Conservation (phyloP, 2,329 filamentous ascomycete genomes). For the Penicillium hesseltinei region DNA sequence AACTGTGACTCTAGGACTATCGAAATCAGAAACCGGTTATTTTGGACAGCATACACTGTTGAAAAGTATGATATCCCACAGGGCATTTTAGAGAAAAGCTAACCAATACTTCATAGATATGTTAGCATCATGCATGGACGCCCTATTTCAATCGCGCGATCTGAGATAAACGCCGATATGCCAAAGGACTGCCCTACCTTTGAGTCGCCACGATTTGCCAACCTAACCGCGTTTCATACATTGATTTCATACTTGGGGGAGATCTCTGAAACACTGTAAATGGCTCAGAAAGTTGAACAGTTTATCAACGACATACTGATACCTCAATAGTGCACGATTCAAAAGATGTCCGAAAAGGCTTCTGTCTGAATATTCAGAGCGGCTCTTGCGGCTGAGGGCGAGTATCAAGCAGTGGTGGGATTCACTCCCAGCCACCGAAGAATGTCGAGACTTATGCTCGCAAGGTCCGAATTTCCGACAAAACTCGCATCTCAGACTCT, state of each 20-base stretch:
- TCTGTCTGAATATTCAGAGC: conserved; percentile 37
- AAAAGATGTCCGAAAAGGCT: conserved; percentile 37
- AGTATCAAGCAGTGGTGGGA: conserved; percentile 42
- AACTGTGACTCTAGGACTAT: conserved; percentile 48
- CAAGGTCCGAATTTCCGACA: conserved; percentile 46
- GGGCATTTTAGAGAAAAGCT: not conserved
- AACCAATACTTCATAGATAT: conserved; percentile 36
- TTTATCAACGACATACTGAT: conserved; percentile 11
- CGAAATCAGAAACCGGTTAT: conserved; percentile 56
- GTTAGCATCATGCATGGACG: conserved; percentile 57
- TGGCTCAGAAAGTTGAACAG: conserved; percentile 11
- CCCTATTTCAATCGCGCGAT: conserved; percentile 52
- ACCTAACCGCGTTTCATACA: conserved; percentile 48
- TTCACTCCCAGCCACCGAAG: conserved; percentile 32
- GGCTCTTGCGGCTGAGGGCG: conserved; percentile 35
- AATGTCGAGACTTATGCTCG: conserved; percentile 41
- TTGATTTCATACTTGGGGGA: conserved; percentile 42
- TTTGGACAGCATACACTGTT: conserved; percentile 57
- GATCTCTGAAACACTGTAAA: conserved; percentile 40
- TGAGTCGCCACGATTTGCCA: conserved; percentile 43
- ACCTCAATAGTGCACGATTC: conserved; percentile 32
- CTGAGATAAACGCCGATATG: conserved; percentile 54
- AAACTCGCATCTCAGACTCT: conserved; percentile 51
- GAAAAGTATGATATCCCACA: conserved; percentile 46
- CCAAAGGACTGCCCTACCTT: conserved; percentile 46